Base-by-base conservation (phyloP, 1,284 basidiomycete genomes). In the Cryptococcus sp. region DNA sequence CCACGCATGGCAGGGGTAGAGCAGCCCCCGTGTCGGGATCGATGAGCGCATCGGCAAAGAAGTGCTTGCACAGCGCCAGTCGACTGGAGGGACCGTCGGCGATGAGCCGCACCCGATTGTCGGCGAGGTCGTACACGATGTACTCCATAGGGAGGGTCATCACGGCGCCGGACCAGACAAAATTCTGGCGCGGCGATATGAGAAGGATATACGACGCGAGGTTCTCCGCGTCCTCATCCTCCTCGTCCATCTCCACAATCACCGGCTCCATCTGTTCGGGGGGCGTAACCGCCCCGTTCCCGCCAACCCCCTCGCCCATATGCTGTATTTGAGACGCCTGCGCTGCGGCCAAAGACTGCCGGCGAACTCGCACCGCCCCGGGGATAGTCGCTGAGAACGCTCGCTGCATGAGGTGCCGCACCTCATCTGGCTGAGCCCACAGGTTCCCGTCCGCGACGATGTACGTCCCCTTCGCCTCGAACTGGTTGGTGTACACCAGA, bases 381-480 rank as follows among this genome's bases (percentile, higher is more conserved):
- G 60, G 61, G 5, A 65, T 53, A 46, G 60, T 64, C 48, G 64
- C 46, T 4, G 77, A 86, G 75, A 94, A 98, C 15, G 92, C 88
- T 67, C 91, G 87, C 28, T 85, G 82, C 23, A 99, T 81, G 20
- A 98, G 85, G 49, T 88, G 85, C 21, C 85, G 85, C 62, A 98
- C 88, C 46, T 84, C 79, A 15, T 89, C 87, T 0, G 90, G 87
- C n/a, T 86, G 85, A 52, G 93, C 87, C 66, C 85, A 87, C 24
- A 98, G 82, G n/a, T 84, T 83, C 2, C 82, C 84, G 37, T 92
- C 87, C 11, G 91, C 96, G 54, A 98, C 81, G 61, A 98, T 85
- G 73, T 98, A 98, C n/a, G 88, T 87, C 12, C 93, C 93, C 24
- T 95, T 87, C 67, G 89, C 87, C 73, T 97, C 94, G 70, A 89